Evolutionary conservation across 2,329 filamentous ascomycete species (phyloP), one percentile per base, ranked within the genome.

Genomic region (Trichoderma breve): DNA sequence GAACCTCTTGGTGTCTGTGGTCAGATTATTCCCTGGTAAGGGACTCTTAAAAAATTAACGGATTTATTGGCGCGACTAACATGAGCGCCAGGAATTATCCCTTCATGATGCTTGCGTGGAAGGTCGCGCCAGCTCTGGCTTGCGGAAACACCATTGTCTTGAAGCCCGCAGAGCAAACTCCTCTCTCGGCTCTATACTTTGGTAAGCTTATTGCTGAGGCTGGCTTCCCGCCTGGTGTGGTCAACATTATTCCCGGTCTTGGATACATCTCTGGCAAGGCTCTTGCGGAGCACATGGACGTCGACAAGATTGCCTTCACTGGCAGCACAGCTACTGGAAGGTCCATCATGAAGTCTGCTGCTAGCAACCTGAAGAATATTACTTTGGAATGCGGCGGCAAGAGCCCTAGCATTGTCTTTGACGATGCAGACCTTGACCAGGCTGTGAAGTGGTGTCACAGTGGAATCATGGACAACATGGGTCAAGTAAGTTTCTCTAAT

Each of bases 331-430:
- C 64, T 18, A 67, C 65, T 39, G 70, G 70, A 21, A 43, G 57
- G 28, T 36, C 55, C 14, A 92, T 93, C 82, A 91, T 94, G 87
- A 92, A 93, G 85, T 88, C 91, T 32, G 90, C 91, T 7, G 91
- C 91, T 72, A 91, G 89, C 75, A 93, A 93, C 86, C 81, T 93
- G 75, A 93, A 93, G 87, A 92, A 92, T 86, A 90, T 93, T 58
- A 93, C 90, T 24, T 86, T 93, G 51, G 91, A 93, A 83, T 88
- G 93, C 18, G 91, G 91, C 55, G 90, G 92, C 83, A 92, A 93
- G 64, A 70, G 53, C 14, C 70, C 70, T 14, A 69, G 65, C 24
- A 72, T 72, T 28, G 65, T 72, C 1, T 72, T 72, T 34, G 58
- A 69, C 1, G 70, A 72, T 18, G 70, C 70, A 15, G 60, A 72